Evolutionary conservation across 169 alveolate species (phyloP), one percentile per base, ranked within the genome.

Genomic region (Plasmodium berghei): DNA sequence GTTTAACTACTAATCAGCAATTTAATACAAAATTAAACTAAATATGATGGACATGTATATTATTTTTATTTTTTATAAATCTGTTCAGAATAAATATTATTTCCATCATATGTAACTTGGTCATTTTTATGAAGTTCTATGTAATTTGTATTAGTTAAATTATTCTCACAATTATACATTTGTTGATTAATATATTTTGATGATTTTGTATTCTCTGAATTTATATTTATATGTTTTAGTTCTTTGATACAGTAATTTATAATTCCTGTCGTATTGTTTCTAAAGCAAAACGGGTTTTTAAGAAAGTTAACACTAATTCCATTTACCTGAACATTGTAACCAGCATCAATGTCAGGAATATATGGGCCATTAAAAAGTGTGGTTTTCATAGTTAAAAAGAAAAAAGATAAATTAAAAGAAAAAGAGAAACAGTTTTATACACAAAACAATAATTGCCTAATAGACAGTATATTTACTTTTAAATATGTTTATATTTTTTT

Each of bases 271-370:
- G 20, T 54, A 24, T 49, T 66, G 49, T 77, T 45, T 46, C 89
- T 77, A 59, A 77, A 77, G 77, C 89, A 77, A 64, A 77, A 77
- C 12, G 89, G 89, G 59, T 77, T 70, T 66, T 77, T 77, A 34
- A 77, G 28, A 70, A 77, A 77, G 66, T 77, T 77, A 77, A 77
- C 48, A 45, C 77, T 77, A 18, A 77, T 18, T 40, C 89, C 89
- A 42, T 77, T 77, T 42, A 45, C 71, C 75, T 77, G 75, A 52
- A 77, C 75, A 46, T 77, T 77, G 59, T 77, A 77, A 28, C 89
- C 89, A 45, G 73, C 77, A 40, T 77, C 74, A 62, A 77, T 63
- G n/a, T 77, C 89, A 6, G 89, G 89, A 61, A 77, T 77, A 45
- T 40, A 49, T 55, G 89, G 89, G 20, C 89, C 89, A 22, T 69